Percentiles rank a stretch among this genome's conserved stretches.
phyloP scores from a whole-genome alignment of 768 basidiomycete species.

The Phallus indusiatus region DNA sequence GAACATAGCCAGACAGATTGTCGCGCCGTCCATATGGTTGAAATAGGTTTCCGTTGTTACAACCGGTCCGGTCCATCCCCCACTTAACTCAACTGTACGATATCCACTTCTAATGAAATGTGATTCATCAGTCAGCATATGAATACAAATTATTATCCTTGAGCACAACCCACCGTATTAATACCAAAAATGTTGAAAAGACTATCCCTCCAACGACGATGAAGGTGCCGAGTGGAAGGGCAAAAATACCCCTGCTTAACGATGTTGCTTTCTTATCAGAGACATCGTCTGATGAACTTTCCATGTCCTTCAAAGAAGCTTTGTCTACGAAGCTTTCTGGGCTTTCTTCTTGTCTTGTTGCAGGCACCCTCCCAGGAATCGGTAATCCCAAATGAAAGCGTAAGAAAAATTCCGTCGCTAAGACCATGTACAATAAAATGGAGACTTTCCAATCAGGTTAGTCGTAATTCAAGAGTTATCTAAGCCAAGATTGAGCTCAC shows the following conservation, averaged over 20 bases:
- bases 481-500: conserved; percentile 18
- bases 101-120: conserved; percentile 34
- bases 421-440: conserved; percentile 32
- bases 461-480: background rate
- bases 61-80: conserved; percentile 43
- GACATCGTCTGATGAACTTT: too few species aligned
- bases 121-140: background rate
- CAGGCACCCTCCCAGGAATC: conserved; percentile 9
- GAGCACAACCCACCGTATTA: conserved; percentile 32
- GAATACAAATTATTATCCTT: background rate
- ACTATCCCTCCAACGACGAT: conserved; percentile 25
- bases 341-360: background rate
- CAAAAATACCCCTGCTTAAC: background rate
- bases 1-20: conserved; percentile 38
- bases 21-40: conserved; percentile 41
- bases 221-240: background rate
- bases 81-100: conserved; percentile 40
- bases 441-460: conserved; percentile 22
- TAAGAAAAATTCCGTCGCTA: conserved; percentile 36
- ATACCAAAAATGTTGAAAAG: conserved; percentile 30
- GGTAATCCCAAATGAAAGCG: conserved; percentile 32
- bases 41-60: conserved; percentile 40
- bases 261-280: background rate
- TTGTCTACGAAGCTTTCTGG: background rate
- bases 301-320: background rate